A percentile compares a stretch with the other conserved stretches of the same genome.
Conservation (phyloP, 306 rosid genomes). For the Cyclanthera cordifolia region DNA sequence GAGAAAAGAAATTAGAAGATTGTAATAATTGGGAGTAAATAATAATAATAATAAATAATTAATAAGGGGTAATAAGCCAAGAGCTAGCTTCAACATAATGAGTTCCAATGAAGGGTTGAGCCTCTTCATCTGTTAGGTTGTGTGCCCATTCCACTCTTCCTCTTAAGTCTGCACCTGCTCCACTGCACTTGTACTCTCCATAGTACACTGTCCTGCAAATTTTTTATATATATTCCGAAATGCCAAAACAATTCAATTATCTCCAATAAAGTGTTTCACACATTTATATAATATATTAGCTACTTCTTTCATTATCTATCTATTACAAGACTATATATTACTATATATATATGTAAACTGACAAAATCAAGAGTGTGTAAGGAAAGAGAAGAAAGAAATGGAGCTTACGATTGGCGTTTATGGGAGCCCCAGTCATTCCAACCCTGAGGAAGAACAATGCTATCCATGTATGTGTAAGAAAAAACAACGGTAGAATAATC, state of each 20-base stretch:
- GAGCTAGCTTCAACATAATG: constrained; percentile 44
- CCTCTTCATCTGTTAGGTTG: constrained; percentile 45
- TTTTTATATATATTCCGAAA: too few species aligned
- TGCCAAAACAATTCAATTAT: too few species aligned
- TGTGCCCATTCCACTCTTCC: constrained; percentile 57
- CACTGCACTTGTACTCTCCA: constrained; percentile 71
- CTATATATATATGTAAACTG: too few species aligned
- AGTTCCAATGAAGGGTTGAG: constrained; percentile 40
- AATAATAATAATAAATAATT: neutral
- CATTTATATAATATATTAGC: too few species aligned
- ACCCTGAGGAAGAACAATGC: constrained; percentile 41
- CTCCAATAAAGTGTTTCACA: too few species aligned
- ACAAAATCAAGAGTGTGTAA: too few species aligned
- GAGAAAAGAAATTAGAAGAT: neutral
- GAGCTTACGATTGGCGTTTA: constrained; percentile 46
- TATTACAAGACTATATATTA: too few species aligned
- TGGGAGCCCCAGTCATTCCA: constrained; percentile 67
- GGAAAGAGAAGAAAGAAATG: too few species aligned
- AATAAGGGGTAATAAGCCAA: constrained; percentile 39
- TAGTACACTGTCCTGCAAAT: constrained; percentile 47
- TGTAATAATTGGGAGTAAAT: neutral
- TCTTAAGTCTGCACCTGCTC: constrained; percentile 51
- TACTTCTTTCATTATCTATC: too few species aligned
- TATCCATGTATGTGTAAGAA: constrained; percentile 60
- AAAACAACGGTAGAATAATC: constrained; percentile 65